phyloP scores from a whole-genome alignment of 345 rosid genomes.

The Ceriops tagal region DNA sequence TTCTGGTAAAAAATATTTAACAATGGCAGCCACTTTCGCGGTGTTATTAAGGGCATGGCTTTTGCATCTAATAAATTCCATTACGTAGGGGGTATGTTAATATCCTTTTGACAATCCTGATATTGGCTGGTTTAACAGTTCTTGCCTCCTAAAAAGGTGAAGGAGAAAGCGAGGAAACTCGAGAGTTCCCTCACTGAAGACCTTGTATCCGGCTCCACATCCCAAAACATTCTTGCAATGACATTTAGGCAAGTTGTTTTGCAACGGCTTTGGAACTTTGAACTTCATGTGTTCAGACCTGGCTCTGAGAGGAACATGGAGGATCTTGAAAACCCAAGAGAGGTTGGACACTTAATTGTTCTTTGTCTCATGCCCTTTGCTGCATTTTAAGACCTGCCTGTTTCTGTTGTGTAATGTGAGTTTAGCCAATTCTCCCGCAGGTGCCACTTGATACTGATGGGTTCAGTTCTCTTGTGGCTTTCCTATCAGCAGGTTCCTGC shows the following conservation, averaged over 20 bases:
- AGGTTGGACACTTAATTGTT: conserved; percentile 45
- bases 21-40: too few species aligned
- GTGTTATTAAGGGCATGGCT: too few species aligned
- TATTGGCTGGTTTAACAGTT: conserved; percentile 41
- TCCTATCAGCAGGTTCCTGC: conserved; percentile 65
- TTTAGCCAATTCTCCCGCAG: conserved; percentile 40
- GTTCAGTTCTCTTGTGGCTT: conserved; percentile 59
- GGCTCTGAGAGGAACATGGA: conserved; percentile 70
- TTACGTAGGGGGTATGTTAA: too few species aligned
- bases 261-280: conserved; percentile 72
- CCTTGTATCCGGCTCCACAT: conserved; percentile 36
- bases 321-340: conserved; percentile 61
- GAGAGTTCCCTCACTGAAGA: conserved; percentile 42
- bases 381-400: conserved; percentile 4
- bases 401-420: conserved; percentile 26
- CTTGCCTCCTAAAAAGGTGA: conserved; percentile 74
- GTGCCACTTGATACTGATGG: conserved; percentile 51
- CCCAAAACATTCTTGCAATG: conserved; percentile 75
- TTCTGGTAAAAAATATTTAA: too few species aligned
- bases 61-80: too few species aligned
- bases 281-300: conserved; percentile 59
- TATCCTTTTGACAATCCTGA: too few species aligned
- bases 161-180: conserved; percentile 61
- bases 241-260: conserved; percentile 85
- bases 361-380: background rate